Evolutionary conservation across 1,284 basidiomycete genomes (phyloP).

Genomic region (Fomitiporia mediterranea): DNA sequence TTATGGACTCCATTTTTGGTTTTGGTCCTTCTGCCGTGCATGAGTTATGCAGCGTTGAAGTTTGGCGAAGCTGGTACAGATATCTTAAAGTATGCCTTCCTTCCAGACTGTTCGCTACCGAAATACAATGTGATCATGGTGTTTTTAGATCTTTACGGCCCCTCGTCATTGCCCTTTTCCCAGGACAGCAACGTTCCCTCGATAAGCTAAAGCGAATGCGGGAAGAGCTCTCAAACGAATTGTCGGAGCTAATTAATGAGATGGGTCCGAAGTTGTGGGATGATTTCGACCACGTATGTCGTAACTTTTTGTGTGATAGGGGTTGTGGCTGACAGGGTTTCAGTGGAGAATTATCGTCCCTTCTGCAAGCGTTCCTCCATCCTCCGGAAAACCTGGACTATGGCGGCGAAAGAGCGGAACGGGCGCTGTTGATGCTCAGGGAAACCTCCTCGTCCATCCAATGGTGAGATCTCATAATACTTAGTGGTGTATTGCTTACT

Average conservation of each 20-base stretch:
- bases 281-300: slow-evolving; percentile 77
- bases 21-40: slow-evolving; percentile 74
- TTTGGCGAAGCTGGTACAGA: slow-evolving; percentile 99
- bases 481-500: neutral
- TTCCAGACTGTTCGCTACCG: slow-evolving; percentile 28
- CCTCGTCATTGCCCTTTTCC: slow-evolving; percentile 84
- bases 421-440: slow-evolving; percentile 75
- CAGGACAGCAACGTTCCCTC: slow-evolving; percentile 86
- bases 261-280: slow-evolving; percentile 86
- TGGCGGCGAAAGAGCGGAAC: slow-evolving; percentile 73
- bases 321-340: slow-evolving; percentile 5
- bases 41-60: slow-evolving; percentile 94
- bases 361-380: slow-evolving; percentile 77
- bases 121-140: slow-evolving; percentile 21
- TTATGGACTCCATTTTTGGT: slow-evolving; percentile 81
- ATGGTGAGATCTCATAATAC: slow-evolving; percentile 42
- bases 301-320: slow-evolving; percentile 7
- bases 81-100: slow-evolving; percentile 80
- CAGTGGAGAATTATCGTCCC: slow-evolving; percentile 82
- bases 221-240: slow-evolving; percentile 78
- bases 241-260: slow-evolving; percentile 86
- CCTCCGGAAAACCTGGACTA: slow-evolving; percentile 58
- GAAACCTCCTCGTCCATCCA: slow-evolving; percentile 74
- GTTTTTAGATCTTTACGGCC: slow-evolving; percentile 80
- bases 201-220: slow-evolving; percentile 80